Conservation (phyloP, 441 rosid genomes). For the Capsella rubella region DNA sequence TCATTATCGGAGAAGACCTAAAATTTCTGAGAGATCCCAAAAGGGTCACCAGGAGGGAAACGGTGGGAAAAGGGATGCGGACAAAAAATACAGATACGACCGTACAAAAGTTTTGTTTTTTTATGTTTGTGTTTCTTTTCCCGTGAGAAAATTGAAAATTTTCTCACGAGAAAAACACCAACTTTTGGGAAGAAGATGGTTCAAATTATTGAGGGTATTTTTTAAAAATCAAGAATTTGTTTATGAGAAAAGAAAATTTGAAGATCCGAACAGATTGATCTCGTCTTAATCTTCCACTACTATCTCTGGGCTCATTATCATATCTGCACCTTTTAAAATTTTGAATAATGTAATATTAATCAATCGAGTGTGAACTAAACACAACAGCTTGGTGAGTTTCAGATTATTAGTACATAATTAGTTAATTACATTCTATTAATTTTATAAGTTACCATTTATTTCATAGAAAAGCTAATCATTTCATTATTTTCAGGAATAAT, state of each 20-base stretch:
- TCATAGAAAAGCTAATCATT: no score
- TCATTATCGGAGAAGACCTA: conserved; percentile 48
- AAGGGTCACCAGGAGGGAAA: conserved; percentile 3
- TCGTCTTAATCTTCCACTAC: neutral
- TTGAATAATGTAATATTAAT: no score
- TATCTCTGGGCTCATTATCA: neutral
- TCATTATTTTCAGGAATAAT: no score
- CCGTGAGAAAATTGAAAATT: conserved; percentile 13
- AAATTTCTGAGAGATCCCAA: neutral
- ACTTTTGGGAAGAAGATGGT: conserved; percentile 7
- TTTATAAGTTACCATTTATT: no score
- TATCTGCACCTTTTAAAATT: neutral
- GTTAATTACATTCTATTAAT: no score
- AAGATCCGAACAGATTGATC: conserved; percentile 4
- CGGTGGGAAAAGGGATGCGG: conserved; percentile 13
- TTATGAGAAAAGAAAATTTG: neutral
- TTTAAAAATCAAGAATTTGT: conserved; percentile 8
- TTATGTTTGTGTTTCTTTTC: neutral
- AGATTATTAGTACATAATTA: no score
- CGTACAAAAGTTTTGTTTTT: neutral
- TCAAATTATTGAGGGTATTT: neutral
- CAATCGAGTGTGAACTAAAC: no score
- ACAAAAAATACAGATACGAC: conserved; percentile 12
- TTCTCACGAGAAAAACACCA: conserved; percentile 13
- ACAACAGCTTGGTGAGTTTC: no score